Evolutionary conservation across 2,329 filamentous ascomycete genomes (phyloP).

Genomic region (Annulohypoxylon truncatum): DNA sequence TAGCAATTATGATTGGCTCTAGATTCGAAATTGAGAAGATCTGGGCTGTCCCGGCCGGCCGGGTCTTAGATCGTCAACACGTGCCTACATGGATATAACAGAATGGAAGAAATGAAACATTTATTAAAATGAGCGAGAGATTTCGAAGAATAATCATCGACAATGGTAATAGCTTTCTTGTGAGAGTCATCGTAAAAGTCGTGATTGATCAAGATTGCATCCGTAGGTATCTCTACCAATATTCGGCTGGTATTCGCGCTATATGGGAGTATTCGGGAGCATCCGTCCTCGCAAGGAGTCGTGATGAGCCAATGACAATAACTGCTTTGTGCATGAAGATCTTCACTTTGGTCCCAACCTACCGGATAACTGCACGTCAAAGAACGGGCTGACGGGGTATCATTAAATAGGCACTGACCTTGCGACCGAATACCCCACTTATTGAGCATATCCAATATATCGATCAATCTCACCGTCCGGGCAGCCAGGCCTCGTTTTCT

Average conservation of each 20-base stretch:
- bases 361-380: constrained; percentile 1
- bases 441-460: not conserved
- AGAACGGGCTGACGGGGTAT: not conserved
- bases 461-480: not conserved
- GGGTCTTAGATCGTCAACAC: constrained; percentile 15
- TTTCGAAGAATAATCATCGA: not conserved
- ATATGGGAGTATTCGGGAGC: not conserved
- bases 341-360: constrained; percentile 7
- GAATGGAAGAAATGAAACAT: not conserved
- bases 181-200: no score
- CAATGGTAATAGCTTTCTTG: no score
- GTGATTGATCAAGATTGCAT: not conserved
- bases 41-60: not conserved
- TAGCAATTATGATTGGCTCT: constrained; percentile 29
- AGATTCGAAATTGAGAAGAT: not conserved
- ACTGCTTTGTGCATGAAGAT: constrained; percentile 1
- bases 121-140: not conserved
- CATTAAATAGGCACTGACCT: not conserved
- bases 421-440: not conserved
- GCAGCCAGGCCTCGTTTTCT: not conserved
- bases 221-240: not conserved
- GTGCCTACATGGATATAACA: constrained; percentile 9
- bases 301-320: not conserved
- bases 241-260: not conserved
- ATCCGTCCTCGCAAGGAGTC: not conserved